A percentile compares a stretch with the other conserved stretches of the same genome.
These are phyloP conservation scores for Phlebiopsis flavidoalba DNA, from an alignment of 768 basidiomycete species.

Conservation along the genomic window DNA sequence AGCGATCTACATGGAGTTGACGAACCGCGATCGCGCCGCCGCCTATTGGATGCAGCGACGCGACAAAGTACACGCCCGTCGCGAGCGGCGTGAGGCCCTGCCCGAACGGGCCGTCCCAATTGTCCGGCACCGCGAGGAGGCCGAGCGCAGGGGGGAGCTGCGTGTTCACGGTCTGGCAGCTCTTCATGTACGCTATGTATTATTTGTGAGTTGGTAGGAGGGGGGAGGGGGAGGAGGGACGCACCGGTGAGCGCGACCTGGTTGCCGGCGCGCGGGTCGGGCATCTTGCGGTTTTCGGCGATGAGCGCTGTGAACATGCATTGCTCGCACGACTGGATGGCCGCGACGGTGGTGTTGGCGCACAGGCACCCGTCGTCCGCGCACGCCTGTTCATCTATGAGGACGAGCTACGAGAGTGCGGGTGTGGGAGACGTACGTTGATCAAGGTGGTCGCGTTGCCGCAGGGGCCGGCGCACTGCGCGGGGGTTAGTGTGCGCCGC, in stretches of 20 bases:
- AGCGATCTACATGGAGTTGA: constrained; percentile 45
- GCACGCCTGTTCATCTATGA: constrained; percentile 10
- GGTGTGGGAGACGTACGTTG: not conserved
- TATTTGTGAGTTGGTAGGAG: not conserved
- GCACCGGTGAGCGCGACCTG: constrained; percentile 51
- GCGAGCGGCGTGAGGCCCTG: constrained; percentile 38
- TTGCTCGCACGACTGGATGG: constrained; percentile 53
- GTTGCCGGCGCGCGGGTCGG: constrained; percentile 56
- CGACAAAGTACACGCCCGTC: constrained; percentile 39
- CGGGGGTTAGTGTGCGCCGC: not conserved
- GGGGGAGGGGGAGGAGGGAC: constrained; percentile 13
- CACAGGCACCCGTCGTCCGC: constrained; percentile 51
- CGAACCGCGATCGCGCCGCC: constrained; percentile 40
- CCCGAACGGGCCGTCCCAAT: constrained; percentile 60
- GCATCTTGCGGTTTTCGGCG: constrained; percentile 37
- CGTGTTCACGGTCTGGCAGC: constrained; percentile 29
- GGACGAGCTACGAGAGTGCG: not conserved
- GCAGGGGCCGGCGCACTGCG: constrained; percentile 24
- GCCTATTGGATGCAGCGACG: constrained; percentile 38
- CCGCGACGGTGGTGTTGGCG: constrained; percentile 31
- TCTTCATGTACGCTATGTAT: not conserved
- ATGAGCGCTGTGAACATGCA: constrained; percentile 63
- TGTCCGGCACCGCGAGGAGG: constrained; percentile 39
- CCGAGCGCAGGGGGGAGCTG: constrained; percentile 34
- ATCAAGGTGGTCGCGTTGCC: not conserved